These are phyloP conservation scores for Thamnidium elegans DNA, from an alignment of 192 early-diverging fungal species.

Conservation along the genomic window DNA sequence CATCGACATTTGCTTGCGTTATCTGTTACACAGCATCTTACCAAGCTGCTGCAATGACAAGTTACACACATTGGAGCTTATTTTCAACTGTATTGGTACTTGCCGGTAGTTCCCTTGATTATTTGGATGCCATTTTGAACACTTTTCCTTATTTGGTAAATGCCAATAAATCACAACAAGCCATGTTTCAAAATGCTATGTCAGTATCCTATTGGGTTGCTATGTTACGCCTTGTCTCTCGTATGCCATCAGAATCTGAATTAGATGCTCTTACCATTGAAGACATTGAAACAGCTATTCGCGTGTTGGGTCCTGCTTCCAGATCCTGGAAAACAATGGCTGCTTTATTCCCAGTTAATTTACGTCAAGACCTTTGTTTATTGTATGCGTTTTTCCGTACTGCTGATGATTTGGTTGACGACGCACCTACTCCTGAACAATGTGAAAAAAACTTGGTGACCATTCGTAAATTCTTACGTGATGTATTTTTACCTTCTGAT, in stretches of 20 bases:
- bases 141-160: conserved; percentile 27
- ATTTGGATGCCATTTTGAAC: conserved; percentile 32
- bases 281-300: conserved; percentile 24
- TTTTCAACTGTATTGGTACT: conserved; percentile 16
- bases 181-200: conserved; percentile 13
- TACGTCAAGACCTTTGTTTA: conserved; percentile 35
- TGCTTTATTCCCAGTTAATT: conserved; percentile 27
- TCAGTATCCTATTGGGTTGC: conserved; percentile 11
- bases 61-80: conserved; percentile 41
- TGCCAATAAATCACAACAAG: neutral
- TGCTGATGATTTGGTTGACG: conserved; percentile 34
- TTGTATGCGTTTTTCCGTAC: conserved; percentile 35
- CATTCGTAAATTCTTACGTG: conserved; percentile 24
- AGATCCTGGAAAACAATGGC: conserved; percentile 36
- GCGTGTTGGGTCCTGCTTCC: conserved; percentile 24
- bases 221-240: conserved; percentile 8
- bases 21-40: conserved; percentile 15
- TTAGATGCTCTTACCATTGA: conserved; percentile 20
- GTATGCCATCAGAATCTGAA: conserved; percentile 22
- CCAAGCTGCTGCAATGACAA: conserved; percentile 17
- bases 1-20: conserved; percentile 11
- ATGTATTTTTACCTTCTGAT: conserved; percentile 11
- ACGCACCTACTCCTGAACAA: conserved; percentile 15
- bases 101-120: conserved; percentile 23
- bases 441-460: conserved; percentile 21